These are phyloP conservation scores for Pinus taeda DNA, from an alignment of 75 land plant genomes.

Conservation along the genomic window DNA sequence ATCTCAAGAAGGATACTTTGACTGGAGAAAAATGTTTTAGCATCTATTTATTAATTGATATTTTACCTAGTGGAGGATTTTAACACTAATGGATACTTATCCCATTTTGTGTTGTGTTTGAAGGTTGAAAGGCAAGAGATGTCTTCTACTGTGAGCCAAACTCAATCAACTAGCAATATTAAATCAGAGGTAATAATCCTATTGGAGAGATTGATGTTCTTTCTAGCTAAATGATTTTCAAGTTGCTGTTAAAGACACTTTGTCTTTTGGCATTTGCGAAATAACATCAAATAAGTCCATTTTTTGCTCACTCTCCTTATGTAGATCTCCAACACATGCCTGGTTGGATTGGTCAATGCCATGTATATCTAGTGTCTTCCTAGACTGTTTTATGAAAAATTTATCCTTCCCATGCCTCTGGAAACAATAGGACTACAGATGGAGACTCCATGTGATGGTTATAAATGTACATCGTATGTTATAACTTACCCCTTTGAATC, in stretches of 20 bases:
- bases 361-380: background rate
- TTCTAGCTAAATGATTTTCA: too few species aligned
- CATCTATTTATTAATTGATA: background rate
- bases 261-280: background rate
- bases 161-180: background rate
- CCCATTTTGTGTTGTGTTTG: background rate
- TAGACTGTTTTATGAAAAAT: too few species aligned
- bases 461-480: too few species aligned
- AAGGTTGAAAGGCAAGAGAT: background rate
- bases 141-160: background rate
- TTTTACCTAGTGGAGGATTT: background rate
- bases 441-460: too few species aligned
- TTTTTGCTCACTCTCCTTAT: background rate
- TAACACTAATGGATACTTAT: background rate
- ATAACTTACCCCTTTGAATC: too few species aligned
- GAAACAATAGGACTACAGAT: too few species aligned
- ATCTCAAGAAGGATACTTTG: background rate
- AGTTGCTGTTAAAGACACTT: background rate
- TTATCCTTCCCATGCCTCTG: too few species aligned
- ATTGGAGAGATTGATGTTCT: background rate
- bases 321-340: background rate
- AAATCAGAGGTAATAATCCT: constrained; percentile 7
- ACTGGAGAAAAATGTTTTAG: background rate
- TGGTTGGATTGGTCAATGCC: background rate
- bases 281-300: background rate